A percentile compares a stretch with the other conserved stretches of the same genome.
Conservation (phyloP, 108 stramenopile species). For the Nannochloropsis gaditana region DNA sequence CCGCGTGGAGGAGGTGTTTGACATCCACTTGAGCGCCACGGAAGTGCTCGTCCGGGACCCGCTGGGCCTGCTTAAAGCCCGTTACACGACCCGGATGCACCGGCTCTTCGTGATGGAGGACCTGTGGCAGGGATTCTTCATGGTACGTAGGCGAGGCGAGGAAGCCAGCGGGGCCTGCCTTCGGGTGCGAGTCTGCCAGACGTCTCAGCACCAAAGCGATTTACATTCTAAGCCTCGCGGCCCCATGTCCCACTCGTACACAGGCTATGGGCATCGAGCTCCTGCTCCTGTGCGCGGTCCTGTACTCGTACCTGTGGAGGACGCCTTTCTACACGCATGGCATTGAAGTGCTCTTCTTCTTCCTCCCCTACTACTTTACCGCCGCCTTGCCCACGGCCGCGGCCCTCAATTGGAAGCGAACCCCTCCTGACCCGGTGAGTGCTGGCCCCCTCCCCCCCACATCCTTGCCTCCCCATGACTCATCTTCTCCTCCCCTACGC, state of each 20-base stretch:
- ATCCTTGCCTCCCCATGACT: not conserved
- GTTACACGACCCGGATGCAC: not conserved
- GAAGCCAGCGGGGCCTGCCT: no score
- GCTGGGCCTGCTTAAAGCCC: not conserved
- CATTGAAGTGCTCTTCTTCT: not conserved
- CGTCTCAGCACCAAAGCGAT: no score
- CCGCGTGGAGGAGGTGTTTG: conserved; percentile 7
- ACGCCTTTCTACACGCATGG: not conserved
- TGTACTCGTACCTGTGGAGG: conserved; percentile 5
- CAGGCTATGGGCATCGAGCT: not conserved
- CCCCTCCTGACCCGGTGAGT: not conserved
- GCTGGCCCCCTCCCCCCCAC: not conserved
- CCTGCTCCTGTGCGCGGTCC: not conserved
- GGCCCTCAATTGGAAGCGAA: conserved; percentile 9
- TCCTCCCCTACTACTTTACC: conserved; percentile 5
- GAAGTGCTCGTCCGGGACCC: not conserved
- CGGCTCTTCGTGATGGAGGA: conserved; percentile 4
- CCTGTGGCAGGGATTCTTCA: not conserved
- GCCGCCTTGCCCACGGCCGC: not conserved
- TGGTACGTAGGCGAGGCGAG: not conserved
- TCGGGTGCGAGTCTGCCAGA: no score
- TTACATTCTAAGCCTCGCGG: no score
- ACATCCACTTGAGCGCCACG: not conserved
- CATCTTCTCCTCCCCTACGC: not conserved
- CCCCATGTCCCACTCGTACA: not conserved